Base-by-base conservation (phyloP, 257 asterid genomes). In the Avicennia marina region DNA sequence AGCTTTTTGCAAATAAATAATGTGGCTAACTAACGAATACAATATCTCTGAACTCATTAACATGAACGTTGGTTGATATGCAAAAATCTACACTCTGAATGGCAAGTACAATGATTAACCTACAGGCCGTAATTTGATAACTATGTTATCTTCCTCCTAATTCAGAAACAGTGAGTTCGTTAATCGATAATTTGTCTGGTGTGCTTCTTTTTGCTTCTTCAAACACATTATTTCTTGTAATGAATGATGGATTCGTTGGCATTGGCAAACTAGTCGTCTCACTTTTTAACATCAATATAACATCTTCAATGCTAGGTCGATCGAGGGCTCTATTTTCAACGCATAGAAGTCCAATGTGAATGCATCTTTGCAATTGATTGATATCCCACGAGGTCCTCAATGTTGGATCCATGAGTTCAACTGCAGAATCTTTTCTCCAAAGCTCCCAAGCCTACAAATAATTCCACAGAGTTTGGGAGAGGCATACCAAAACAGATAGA, bases 381-480 rank as follows among this genome's bases (percentile, higher is more conserved):
- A 11, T 53, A 6, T 4, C 50, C 47, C 56, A 51, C 0, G 59
- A 21, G 22, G 58, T 63, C 10, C 31, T 56, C 1, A 75, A 42
- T 5, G n/a, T 10, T 10, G 67, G 76, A 65, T 76, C 82, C 31
- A 34, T 36, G 17, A 76, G 43, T 33, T 63, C 69, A 40, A 72
- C 16, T 18, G 60, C 76, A 55, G 21, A 16, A 24, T 15, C 54
- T 62, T 52, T 52, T 22, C 15, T 21, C 81, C 86, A 80, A 8
- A 57, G 68, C 45, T 76, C 74, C 83, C 83, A 76, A 7, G 71
- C 81, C 81, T 73, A 44, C 20, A 59, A 11, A 6, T 12, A 9
- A 13, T 41, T 22, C 45, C 51, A 64, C 36, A 6, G 1, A 22
- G 7, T 24, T 25, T 13, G n/a, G 18, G 42, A 44, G 1, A 12